Conservation (phyloP, 1,139 yeast species). For the Hansenula sp. region DNA sequence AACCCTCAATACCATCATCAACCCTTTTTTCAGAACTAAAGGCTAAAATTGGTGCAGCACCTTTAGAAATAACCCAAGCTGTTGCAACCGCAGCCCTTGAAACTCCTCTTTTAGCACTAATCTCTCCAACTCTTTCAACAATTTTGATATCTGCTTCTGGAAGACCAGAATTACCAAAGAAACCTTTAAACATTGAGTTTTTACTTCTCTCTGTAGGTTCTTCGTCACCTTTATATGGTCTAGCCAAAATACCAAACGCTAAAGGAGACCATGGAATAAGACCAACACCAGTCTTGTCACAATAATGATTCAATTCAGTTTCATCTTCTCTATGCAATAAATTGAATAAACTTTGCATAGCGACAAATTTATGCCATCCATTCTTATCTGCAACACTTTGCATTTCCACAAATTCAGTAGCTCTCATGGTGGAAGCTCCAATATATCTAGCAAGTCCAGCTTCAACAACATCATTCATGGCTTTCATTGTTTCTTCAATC, state of each 20-base stretch:
- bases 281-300: conserved; percentile 29
- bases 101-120: conserved; percentile 39
- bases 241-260: conserved; percentile 41
- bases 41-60: conserved; percentile 49
- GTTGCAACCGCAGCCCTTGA: conserved; percentile 51
- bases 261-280: conserved; percentile 49
- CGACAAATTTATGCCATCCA: conserved; percentile 42
- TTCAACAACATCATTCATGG: conserved; percentile 41
- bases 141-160: conserved; percentile 34
- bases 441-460: conserved; percentile 38
- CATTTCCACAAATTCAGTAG: conserved; percentile 37
- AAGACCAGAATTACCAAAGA: too few relatives aligned
- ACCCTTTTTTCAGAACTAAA: conserved; percentile 42
- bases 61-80: conserved; percentile 50
- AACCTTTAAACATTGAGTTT: conserved; percentile 16
- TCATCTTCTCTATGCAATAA: conserved; percentile 48
- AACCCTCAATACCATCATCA: conserved; percentile 45
- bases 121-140: conserved; percentile 44
- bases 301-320: conserved; percentile 43
- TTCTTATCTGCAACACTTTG: conserved; percentile 39
- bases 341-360: conserved; percentile 47
- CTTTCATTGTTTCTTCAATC: conserved; percentile 40
- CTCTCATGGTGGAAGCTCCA: conserved; percentile 46
- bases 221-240: conserved; percentile 25
- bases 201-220: conserved; percentile 12